Percentiles rank a stretch among this genome's conserved stretches.
phyloP scores from a whole-genome alignment of 139 green algal genomes.

The Ettlia oleoabundans region DNA sequence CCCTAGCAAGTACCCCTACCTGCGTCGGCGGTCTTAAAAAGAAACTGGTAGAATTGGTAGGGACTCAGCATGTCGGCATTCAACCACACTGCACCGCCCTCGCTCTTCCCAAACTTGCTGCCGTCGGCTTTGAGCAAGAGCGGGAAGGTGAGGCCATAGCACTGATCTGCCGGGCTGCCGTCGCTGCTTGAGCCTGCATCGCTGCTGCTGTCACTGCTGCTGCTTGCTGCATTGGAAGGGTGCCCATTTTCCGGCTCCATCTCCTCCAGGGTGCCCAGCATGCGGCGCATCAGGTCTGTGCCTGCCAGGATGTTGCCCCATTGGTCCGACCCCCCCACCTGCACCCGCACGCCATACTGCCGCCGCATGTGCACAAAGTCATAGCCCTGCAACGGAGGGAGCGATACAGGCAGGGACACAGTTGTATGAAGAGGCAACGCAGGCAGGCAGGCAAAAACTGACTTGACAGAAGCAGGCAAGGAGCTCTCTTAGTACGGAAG shows the following conservation, averaged over 20 bases:
- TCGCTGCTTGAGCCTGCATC: background rate
- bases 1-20: background rate
- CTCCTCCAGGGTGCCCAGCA: conserved; percentile 59
- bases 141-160: conserved; percentile 92
- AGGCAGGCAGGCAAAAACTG: too few species aligned
- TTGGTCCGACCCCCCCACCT: conserved; percentile 96
- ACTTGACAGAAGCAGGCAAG: too few species aligned
- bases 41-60: conserved; percentile 99
- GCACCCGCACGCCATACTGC: conserved; percentile 82
- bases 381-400: conserved; percentile 80
- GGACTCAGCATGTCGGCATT: conserved; percentile 85
- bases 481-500: too few species aligned
- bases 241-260: background rate
- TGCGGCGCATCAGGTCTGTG: conserved; percentile 85
- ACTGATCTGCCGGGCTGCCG: conserved; percentile 31
- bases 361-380: conserved; percentile 96
- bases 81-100: conserved; percentile 83
- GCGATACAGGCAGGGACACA: too few species aligned
- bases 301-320: conserved; percentile 98
- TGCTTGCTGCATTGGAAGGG: background rate
- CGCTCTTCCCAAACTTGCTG: conserved; percentile 97
- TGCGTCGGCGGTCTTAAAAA: conserved; percentile 69
- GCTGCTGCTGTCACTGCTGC: background rate
- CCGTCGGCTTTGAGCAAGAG: conserved; percentile 90
- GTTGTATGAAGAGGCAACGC: too few species aligned